These are phyloP conservation scores for Naganishia antarctica DNA, from an alignment of 768 basidiomycete genomes.

Conservation along the genomic window DNA sequence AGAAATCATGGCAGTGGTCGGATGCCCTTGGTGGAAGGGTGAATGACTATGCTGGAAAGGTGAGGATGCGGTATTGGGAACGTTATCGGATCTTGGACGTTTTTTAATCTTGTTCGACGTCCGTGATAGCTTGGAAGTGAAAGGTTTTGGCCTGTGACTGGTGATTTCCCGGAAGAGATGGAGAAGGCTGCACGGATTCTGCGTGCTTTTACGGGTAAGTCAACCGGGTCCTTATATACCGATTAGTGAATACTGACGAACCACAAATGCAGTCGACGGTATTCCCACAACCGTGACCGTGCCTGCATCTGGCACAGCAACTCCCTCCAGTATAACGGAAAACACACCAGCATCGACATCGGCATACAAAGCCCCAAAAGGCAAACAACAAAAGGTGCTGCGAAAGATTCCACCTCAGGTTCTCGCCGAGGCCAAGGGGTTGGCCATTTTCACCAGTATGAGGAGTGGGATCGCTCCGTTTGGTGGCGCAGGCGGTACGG, in stretches of 20 bases:
- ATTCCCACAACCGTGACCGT: slow-evolving; percentile 23
- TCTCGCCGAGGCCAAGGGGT: slow-evolving; percentile 39
- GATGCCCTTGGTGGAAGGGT: slow-evolving; percentile 45
- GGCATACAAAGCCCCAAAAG: slow-evolving; percentile 20
- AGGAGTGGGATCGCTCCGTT: slow-evolving; percentile 48
- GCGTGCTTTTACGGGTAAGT: slow-evolving; percentile 46
- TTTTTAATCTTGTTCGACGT: neutral
- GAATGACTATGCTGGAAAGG: slow-evolving; percentile 45
- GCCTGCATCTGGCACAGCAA: neutral
- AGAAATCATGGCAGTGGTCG: slow-evolving; percentile 37
- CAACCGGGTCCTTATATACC: too few relatives aligned
- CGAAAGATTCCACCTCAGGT: slow-evolving; percentile 48
- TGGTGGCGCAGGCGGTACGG: slow-evolving; percentile 48
- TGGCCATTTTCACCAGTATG: slow-evolving; percentile 49
- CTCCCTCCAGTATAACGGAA: neutral
- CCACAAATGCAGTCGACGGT: slow-evolving; percentile 25
- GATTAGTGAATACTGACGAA: neutral
- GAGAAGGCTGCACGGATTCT: slow-evolving; percentile 47
- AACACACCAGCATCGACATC: neutral
- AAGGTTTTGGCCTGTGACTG: slow-evolving; percentile 47
- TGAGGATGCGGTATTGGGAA: neutral
- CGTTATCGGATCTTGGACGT: too few relatives aligned
- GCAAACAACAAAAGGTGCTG: slow-evolving; percentile 40
- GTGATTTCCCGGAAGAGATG: slow-evolving; percentile 46
- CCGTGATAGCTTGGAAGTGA: slow-evolving; percentile 46